Percentiles rank a stretch among this genome's conserved stretches.
These are phyloP conservation scores for Globisporangium viniferum DNA, from an alignment of 352 stramenopile genomes.

Conservation along the genomic window DNA sequence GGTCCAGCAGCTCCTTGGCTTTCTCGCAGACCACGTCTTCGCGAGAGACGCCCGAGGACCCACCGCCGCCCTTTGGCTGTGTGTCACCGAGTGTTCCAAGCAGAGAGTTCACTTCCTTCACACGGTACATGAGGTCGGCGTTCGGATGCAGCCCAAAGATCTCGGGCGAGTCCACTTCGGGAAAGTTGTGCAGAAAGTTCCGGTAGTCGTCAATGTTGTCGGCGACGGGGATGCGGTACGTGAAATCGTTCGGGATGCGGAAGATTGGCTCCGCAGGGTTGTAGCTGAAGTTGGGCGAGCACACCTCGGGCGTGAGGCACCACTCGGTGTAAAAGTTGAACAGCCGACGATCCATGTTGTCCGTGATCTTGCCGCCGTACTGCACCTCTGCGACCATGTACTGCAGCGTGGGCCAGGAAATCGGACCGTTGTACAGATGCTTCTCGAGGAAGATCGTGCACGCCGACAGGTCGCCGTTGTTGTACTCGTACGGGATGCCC, in stretches of 20 bases:
- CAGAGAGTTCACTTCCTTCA: slow-evolving; percentile 95
- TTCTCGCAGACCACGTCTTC: slow-evolving; percentile 97
- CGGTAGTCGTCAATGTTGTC: slow-evolving; percentile 95
- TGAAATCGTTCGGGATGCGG: slow-evolving; percentile 96
- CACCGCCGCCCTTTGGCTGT: slow-evolving; percentile 94
- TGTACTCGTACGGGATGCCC: slow-evolving; percentile 99
- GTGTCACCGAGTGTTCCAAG: slow-evolving; percentile 95
- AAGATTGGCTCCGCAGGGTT: slow-evolving; percentile 94
- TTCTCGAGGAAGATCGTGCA: slow-evolving; percentile 99
- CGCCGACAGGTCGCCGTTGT: slow-evolving; percentile 96
- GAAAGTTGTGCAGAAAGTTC: slow-evolving; percentile 93
- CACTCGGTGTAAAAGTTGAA: slow-evolving; percentile 98
- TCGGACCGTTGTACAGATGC: slow-evolving; percentile 97
- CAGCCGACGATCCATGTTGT: slow-evolving; percentile 96
- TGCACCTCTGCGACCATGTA: slow-evolving; percentile 99
- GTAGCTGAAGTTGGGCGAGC: slow-evolving; percentile 89
- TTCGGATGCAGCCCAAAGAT: slow-evolving; percentile 99
- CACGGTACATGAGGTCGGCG: slow-evolving; percentile 96
- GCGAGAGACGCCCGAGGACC: slow-evolving; percentile 83
- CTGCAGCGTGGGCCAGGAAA: slow-evolving; percentile 98
- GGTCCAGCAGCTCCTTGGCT: slow-evolving; percentile 91
- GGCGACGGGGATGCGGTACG: slow-evolving; percentile 92
- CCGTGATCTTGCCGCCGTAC: slow-evolving; percentile 99
- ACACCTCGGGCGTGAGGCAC: slow-evolving; percentile 90
- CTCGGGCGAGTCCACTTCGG: slow-evolving; percentile 97